A percentile compares a stretch with the other conserved stretches of the same genome.
phyloP scores from a whole-genome alignment of 306 rosid species.

The Styphnolobium japonicum region DNA sequence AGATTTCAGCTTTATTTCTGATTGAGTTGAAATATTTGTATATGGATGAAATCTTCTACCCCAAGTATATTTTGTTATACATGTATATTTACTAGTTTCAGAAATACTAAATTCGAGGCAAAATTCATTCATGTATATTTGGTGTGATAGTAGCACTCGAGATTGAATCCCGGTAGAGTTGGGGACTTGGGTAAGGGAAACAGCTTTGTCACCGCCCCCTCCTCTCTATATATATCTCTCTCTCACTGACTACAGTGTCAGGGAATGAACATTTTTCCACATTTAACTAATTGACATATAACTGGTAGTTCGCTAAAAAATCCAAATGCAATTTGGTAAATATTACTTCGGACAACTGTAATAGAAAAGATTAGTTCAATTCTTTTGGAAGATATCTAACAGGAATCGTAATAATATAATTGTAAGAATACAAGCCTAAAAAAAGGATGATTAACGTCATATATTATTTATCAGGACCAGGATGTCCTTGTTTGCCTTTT shows the following conservation, averaged over 20 bases:
- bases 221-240: too few relatives aligned
- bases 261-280: neutral
- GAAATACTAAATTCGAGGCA: neutral
- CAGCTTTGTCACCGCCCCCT: neutral
- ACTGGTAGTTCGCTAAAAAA: too few relatives aligned
- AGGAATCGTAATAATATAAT: neutral
- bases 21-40: neutral
- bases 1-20: neutral
- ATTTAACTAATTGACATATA: too few relatives aligned
- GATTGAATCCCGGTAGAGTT: too few relatives aligned
- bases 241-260: neutral
- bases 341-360: too few relatives aligned
- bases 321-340: too few relatives aligned
- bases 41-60: neutral
- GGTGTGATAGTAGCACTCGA: too few relatives aligned
- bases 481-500: constrained; percentile 37
- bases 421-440: neutral
- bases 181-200: too few relatives aligned
- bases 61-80: too few relatives aligned
- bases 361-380: too few relatives aligned
- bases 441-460: neutral
- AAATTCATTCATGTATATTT: neutral
- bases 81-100: neutral
- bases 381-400: neutral
- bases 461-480: constrained; percentile 5